These are phyloP conservation scores for Trichosporon asahii DNA, from an alignment of 1,284 basidiomycete species.

Conservation along the genomic window DNA sequence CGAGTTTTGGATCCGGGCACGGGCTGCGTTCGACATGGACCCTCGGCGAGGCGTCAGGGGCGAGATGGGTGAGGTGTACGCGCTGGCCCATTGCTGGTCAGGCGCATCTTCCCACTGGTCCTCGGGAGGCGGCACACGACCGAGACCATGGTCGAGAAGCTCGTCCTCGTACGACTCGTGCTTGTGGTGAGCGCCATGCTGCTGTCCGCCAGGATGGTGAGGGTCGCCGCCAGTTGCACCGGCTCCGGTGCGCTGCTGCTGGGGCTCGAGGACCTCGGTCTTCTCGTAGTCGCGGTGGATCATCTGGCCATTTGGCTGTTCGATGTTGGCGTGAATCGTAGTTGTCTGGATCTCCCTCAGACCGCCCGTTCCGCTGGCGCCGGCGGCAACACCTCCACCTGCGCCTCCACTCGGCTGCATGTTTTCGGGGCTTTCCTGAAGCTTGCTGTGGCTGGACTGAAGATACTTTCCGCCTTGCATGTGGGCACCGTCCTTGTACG, in stretches of 20 bases:
- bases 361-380: not conserved
- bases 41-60: not conserved
- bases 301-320: not conserved
- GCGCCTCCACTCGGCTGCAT: not conserved
- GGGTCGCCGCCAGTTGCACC: not conserved
- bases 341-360: not conserved
- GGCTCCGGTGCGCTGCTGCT: not conserved
- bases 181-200: not conserved
- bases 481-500: constrained; percentile 7
- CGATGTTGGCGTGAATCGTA: not conserved
- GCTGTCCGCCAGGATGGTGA: not conserved
- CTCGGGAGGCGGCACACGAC: not conserved
- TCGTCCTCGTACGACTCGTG: constrained; percentile 1
- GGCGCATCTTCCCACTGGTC: not conserved
- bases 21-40: not conserved
- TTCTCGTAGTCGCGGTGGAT: not conserved
- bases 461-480: constrained; percentile 5
- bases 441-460: not conserved
- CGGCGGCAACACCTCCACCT: not conserved
- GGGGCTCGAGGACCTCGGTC: not conserved
- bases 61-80: not conserved
- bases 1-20: not conserved
- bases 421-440: not conserved
- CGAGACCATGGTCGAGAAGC: constrained; percentile 5
- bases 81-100: not conserved